Percentiles rank a stretch among this genome's conserved stretches.
phyloP scores from a whole-genome alignment of 805 yeast species.

The Blastobotrys terrestris region DNA sequence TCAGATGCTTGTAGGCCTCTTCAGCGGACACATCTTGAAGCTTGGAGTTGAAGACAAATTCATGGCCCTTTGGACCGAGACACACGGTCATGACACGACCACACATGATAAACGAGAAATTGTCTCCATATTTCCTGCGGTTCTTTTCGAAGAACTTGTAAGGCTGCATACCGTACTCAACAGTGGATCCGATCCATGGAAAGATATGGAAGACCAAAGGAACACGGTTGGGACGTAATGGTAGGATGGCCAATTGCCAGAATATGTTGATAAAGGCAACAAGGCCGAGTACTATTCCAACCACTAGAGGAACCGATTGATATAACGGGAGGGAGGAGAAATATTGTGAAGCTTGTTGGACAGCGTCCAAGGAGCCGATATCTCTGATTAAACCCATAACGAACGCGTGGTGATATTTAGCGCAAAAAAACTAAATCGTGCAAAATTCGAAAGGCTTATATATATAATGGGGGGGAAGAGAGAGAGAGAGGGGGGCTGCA shows the following conservation, averaged over 20 bases:
- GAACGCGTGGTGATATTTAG: too few relatives aligned
- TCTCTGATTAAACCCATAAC: too few relatives aligned
- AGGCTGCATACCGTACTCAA: slow-evolving; percentile 86
- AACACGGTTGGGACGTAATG: slow-evolving; percentile 53
- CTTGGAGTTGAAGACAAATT: slow-evolving; percentile 88
- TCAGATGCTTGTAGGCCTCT: slow-evolving; percentile 89
- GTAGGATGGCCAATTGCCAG: slow-evolving; percentile 28
- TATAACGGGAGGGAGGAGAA: slow-evolving; percentile 17
- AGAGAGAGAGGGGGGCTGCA: background rate
- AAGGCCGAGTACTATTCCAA: slow-evolving; percentile 21
- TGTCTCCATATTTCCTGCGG: slow-evolving; percentile 83
- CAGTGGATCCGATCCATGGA: slow-evolving; percentile 94
- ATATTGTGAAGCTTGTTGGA: background rate
- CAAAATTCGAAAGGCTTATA: too few relatives aligned
- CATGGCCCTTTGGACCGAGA: slow-evolving; percentile 96
- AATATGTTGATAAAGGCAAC: too few relatives aligned
- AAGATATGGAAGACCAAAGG: slow-evolving; percentile 89
- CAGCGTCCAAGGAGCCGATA: background rate
- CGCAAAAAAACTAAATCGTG: too few relatives aligned
- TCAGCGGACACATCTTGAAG: slow-evolving; percentile 89
- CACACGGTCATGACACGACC: slow-evolving; percentile 94
- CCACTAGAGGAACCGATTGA: slow-evolving; percentile 21
- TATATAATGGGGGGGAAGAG: background rate
- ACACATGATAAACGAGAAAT: slow-evolving; percentile 80
- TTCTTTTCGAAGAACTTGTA: slow-evolving; percentile 79